A percentile compares a stretch with the other conserved stretches of the same genome.
These are phyloP conservation scores for Agapanthus africanus DNA, from an alignment of 106 monocot species.

Conservation along the genomic window DNA sequence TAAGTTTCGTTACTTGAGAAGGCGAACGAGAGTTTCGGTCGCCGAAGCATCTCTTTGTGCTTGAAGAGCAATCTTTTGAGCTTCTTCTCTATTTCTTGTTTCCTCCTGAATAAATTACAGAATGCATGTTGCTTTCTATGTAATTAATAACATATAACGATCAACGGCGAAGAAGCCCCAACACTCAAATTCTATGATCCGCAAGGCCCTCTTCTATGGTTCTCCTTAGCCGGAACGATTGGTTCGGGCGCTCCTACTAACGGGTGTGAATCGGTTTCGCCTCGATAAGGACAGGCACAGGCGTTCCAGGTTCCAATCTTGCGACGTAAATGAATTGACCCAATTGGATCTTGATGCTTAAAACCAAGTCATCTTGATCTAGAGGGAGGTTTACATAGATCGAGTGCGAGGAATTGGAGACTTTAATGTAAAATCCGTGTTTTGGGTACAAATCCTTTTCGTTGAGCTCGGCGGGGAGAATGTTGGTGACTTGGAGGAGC, in stretches of 20 bases:
- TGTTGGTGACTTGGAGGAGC: slow-evolving; percentile 85
- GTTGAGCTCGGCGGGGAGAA: slow-evolving; percentile 80
- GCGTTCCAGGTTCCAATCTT: slow-evolving; percentile 43
- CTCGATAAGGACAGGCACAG: slow-evolving; percentile 66
- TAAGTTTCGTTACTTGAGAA: slow-evolving; percentile 84
- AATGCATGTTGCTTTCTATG: not conserved
- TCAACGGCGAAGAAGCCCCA: slow-evolving; percentile 33
- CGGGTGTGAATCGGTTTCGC: slow-evolving; percentile 69
- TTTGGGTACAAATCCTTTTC: slow-evolving; percentile 85
- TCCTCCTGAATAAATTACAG: slow-evolving; percentile 58
- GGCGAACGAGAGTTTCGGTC: slow-evolving; percentile 59
- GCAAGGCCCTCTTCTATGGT: slow-evolving; percentile 54
- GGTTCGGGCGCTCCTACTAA: slow-evolving; percentile 72
- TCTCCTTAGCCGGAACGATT: slow-evolving; percentile 16
- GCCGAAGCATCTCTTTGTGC: slow-evolving; percentile 81
- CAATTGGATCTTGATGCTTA: slow-evolving; percentile 83
- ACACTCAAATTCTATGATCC: slow-evolving; percentile 19
- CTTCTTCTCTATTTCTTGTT: slow-evolving; percentile 55
- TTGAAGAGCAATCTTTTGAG: slow-evolving; percentile 81
- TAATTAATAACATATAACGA: not conserved
- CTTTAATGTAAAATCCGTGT: slow-evolving; percentile 93
- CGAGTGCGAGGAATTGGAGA: slow-evolving; percentile 83
- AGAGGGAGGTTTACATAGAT: slow-evolving; percentile 67
- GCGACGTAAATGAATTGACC: slow-evolving; percentile 94
- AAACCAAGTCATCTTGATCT: slow-evolving; percentile 76